phyloP scores from a whole-genome alignment of 805 yeast species.

The Spathaspora girioi region DNA sequence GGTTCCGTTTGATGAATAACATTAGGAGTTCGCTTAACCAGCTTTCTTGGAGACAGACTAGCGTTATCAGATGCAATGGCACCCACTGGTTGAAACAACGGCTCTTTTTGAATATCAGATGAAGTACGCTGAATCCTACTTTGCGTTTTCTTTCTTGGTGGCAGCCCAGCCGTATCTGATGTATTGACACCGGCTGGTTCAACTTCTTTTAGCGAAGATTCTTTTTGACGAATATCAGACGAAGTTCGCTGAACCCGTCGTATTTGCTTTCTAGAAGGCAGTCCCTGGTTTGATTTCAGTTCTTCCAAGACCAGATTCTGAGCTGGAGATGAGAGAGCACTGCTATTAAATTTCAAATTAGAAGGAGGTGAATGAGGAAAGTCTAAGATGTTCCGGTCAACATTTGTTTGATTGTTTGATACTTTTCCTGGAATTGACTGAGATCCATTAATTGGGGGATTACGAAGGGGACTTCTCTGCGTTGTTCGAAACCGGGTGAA shows the following conservation, averaged over 20 bases:
- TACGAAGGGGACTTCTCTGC: constrained; percentile 18
- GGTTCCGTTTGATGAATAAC: too few relatives aligned
- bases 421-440: neutral
- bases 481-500: constrained; percentile 10
- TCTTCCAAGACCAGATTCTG: neutral
- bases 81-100: neutral
- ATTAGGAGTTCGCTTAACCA: too few relatives aligned
- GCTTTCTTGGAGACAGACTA: too few relatives aligned
- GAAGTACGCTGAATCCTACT: too few relatives aligned
- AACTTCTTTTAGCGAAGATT: too few relatives aligned
- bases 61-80: too few relatives aligned
- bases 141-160: neutral
- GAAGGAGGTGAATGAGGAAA: constrained; percentile 16
- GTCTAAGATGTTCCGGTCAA: constrained; percentile 5
- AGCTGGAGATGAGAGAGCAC: neutral
- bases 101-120: too few relatives aligned
- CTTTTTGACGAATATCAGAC: too few relatives aligned
- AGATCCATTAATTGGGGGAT: constrained; percentile 8
- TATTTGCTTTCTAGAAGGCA: neutral
- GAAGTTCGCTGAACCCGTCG: too few relatives aligned
- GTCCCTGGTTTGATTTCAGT: neutral
- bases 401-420: constrained; percentile 1
- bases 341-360: constrained; percentile 11
- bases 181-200: too few relatives aligned
- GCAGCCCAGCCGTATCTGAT: too few relatives aligned